Conservation (phyloP, 148 eudicot genomes). For the Hydrangea macrophylla region DNA sequence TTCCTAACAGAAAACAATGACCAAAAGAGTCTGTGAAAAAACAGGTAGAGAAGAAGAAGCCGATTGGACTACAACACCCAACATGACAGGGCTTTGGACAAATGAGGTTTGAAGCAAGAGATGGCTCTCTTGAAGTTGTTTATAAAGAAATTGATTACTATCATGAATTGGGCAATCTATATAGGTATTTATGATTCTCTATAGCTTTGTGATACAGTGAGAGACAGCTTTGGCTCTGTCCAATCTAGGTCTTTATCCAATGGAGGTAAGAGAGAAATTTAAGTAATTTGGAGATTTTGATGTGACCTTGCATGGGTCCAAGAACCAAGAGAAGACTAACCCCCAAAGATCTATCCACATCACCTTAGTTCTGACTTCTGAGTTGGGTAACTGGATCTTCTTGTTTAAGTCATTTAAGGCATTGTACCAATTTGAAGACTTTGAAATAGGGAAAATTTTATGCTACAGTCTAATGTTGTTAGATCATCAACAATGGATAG, state of each 20-base stretch:
- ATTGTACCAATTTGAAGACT: too few species aligned
- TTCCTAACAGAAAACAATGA: neutral
- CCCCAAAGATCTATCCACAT: conserved; percentile 11
- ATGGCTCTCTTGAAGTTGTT: neutral
- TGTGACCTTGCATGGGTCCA: conserved; percentile 8
- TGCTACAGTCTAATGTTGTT: too few species aligned
- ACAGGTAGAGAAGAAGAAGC: conserved; percentile 12
- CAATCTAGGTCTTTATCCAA: neutral
- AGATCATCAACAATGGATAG: too few species aligned
- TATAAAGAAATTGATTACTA: conserved; percentile 3
- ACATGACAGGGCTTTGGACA: conserved; percentile 15
- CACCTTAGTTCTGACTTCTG: neutral
- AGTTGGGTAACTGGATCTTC: too few species aligned
- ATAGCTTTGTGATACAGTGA: neutral
- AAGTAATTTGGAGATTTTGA: neutral
- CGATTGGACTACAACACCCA: conserved; percentile 14
- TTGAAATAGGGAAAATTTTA: too few species aligned
- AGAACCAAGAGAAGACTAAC: neutral
- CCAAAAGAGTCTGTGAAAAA: conserved; percentile 15
- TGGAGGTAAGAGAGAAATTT: neutral
- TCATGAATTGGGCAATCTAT: conserved; percentile 1
- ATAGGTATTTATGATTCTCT: too few species aligned
- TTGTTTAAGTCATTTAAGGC: too few species aligned
- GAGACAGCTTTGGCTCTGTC: neutral
- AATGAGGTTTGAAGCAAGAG: conserved; percentile 11